phyloP scores from a whole-genome alignment of 345 rosid genomes.

The Erodium maritimum region DNA sequence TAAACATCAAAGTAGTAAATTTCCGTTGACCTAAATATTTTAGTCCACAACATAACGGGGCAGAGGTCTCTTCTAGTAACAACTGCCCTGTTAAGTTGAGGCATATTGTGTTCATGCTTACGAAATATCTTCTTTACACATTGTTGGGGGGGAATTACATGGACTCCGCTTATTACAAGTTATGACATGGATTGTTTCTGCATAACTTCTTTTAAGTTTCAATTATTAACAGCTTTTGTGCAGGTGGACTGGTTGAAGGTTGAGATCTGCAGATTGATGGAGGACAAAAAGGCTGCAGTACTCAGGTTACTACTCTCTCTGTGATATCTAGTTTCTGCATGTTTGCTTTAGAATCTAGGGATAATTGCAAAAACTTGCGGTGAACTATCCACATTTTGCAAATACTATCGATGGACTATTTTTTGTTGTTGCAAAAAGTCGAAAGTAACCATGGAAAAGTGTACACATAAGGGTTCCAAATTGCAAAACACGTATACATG shows the following conservation, averaged over 20 bases:
- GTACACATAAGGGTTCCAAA: no score
- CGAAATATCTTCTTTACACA: neutral
- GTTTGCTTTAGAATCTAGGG: no score
- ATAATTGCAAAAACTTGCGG: no score
- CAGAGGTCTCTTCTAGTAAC: neutral
- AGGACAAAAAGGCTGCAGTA: conserved; percentile 74
- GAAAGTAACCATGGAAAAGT: no score
- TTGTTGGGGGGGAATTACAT: neutral
- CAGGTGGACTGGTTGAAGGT: conserved; percentile 92
- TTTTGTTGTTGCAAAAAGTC: no score
- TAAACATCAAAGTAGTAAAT: no score
- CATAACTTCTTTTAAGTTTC: conserved; percentile 29
- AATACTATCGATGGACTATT: no score
- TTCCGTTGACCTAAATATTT: no score
- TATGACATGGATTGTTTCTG: neutral
- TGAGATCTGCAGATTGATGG: conserved; percentile 71
- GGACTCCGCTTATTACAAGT: neutral
- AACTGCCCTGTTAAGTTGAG: neutral
- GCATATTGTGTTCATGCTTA: neutral
- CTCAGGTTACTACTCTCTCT: conserved; percentile 46
- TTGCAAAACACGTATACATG: no score
- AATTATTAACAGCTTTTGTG: conserved; percentile 33
- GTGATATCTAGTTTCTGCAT: neutral
- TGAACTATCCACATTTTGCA: no score
- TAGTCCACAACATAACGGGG: no score